Base-by-base conservation (phyloP, 1,284 basidiomycete genomes). In the Cutaneotrichosporon daszewskae region DNA sequence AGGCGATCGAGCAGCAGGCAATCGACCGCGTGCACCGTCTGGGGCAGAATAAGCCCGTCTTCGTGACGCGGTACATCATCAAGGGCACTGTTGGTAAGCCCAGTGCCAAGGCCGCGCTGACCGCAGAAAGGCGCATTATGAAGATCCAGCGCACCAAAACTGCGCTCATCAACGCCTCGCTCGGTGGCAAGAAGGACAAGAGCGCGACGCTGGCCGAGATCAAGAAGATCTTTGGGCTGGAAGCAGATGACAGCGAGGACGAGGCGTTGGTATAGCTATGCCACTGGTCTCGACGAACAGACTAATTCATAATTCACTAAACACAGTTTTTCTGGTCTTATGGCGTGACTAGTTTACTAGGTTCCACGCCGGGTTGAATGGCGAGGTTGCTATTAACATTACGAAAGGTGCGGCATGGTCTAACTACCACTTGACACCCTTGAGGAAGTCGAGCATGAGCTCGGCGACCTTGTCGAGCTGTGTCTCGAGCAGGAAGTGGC, bases 1-100 rank as follows among this genome's bases (percentile, higher is more conserved):
- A 87, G 19, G 88, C 88, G 0, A 84, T 79, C 17, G 89, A 92
- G 68, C 84, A 85, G 53, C 90, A 95, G 77, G 89, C 89, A 0
- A 85, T 41, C 32, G 39, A 77, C 54, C 72, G 76, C 28, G 86
- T 87, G 51, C 54, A 74, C 54, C 56, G 61, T 10, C 45, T 75
- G 22, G 64, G 66, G 0, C 53, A 61, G 18, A 55, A 53, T 38
- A 64, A 56, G 55, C 55, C 84, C 0, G 94, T 97, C 16, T 84
- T 85, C 54, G 90, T 95, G 23, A 90, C 84, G 44, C 85, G 94
- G 44, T 92, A 90, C 66, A 85, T 96, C 50, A 73, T 79, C 47
- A 69, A 74, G 36, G 65, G 76, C 20, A 74, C 75, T 9, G 77
- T 79, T 33, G 75, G 90, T 84, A 67, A 72, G 81, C 14, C 17